Conservation (phyloP, 2,329 filamentous ascomycete genomes). For the Stemphylium beticola region DNA sequence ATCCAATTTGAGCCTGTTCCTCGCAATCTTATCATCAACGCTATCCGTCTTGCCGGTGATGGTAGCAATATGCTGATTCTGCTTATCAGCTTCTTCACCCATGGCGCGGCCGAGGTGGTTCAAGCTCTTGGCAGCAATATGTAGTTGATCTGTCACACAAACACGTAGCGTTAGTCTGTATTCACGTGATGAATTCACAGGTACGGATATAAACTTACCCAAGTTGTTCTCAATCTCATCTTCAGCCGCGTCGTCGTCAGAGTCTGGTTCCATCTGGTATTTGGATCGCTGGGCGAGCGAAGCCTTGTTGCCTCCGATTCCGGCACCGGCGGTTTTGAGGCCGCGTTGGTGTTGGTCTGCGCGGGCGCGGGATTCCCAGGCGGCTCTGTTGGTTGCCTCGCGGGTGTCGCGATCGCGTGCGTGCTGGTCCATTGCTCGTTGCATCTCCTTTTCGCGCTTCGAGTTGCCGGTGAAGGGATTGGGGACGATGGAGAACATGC, state of each 20-base stretch:
- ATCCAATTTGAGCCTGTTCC: constrained; percentile 76
- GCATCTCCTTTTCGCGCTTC: constrained; percentile 63
- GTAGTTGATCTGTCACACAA: constrained; percentile 55
- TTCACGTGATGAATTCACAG: background rate
- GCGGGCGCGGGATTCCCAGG: constrained; percentile 46
- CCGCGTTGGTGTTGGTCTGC: constrained; percentile 29
- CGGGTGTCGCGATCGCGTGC: constrained; percentile 62
- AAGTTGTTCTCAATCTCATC: constrained; percentile 50
- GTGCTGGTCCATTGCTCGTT: constrained; percentile 69
- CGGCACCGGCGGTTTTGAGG: constrained; percentile 18
- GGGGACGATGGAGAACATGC: constrained; percentile 83
- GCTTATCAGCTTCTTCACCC: constrained; percentile 74
- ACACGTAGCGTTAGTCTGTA: background rate
- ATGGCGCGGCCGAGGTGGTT: constrained; percentile 77
- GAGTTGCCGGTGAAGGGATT: constrained; percentile 65
- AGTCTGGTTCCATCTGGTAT: constrained; percentile 45
- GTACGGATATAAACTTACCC: constrained; percentile 49
- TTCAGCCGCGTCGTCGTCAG: constrained; percentile 69
- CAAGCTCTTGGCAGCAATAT: constrained; percentile 69
- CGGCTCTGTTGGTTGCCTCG: constrained; percentile 62
- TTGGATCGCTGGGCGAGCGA: constrained; percentile 44
- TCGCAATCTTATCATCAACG: constrained; percentile 76
- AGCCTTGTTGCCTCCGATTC: constrained; percentile 15
- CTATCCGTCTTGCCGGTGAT: constrained; percentile 84
- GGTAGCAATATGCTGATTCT: constrained; percentile 78